Conservation (phyloP, 1,284 basidiomycete species). For the Cutaneotrichosporon cavernicola region DNA sequence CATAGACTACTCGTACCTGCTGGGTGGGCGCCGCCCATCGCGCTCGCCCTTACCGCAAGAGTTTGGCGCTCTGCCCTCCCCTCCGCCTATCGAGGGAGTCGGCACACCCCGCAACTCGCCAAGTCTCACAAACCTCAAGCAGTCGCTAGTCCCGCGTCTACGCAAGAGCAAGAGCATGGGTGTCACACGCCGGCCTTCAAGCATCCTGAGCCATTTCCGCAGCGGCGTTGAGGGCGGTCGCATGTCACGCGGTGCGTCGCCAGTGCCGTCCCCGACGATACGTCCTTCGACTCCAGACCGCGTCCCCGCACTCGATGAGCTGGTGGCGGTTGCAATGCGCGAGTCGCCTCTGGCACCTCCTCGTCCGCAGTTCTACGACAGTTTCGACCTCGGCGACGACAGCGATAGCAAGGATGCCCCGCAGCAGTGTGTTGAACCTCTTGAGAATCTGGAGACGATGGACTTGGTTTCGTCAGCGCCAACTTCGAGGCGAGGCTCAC, state of each 20-base stretch:
- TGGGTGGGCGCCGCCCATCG: not conserved
- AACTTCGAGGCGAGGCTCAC: not conserved
- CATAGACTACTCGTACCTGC: slow-evolving; percentile 25
- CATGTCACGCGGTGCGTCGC: slow-evolving; percentile 5
- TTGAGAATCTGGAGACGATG: slow-evolving; percentile 1
- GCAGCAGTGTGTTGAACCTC: not conserved
- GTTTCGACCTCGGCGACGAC: slow-evolving; percentile 15
- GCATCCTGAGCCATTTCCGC: slow-evolving; percentile 3
- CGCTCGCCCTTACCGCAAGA: slow-evolving; percentile 12
- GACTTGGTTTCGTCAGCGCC: not conserved
- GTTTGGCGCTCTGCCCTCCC: not conserved
- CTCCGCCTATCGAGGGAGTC: not conserved
- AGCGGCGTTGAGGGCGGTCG: not conserved
- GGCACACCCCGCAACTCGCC: slow-evolving; percentile 7
- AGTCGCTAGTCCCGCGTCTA: slow-evolving; percentile 19
- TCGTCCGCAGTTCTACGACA: slow-evolving; percentile 25
- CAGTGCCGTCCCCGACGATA: not conserved
- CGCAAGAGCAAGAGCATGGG: slow-evolving; percentile 24
- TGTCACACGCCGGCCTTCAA: slow-evolving; percentile 8
- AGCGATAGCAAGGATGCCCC: not conserved
- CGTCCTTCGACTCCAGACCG: not conserved
- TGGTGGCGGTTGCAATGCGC: slow-evolving; percentile 7
- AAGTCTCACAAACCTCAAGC: slow-evolving; percentile 13
- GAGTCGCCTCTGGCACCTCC: slow-evolving; percentile 12
- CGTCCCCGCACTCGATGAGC: slow-evolving; percentile 1